Percentiles rank a stretch among this genome's conserved stretches.
Evolutionary conservation across 1,139 yeast genomes (phyloP).

Genomic region (Saccharomycopsis crataegensis): DNA sequence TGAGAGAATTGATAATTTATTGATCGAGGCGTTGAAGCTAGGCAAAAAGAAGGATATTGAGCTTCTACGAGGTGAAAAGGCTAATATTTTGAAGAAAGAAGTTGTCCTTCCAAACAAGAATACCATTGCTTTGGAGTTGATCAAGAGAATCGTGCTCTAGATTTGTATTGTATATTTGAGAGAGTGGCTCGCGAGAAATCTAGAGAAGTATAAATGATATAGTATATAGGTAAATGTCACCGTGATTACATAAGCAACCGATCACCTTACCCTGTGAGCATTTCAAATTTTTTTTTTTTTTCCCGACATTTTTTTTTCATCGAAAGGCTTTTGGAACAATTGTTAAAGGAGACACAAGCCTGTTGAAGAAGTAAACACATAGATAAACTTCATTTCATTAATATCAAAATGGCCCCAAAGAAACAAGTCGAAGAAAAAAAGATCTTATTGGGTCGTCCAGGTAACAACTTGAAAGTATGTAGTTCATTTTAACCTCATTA

Average conservation of each 20-base stretch:
- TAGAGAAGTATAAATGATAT: too few species aligned
- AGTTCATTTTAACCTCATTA: neutral
- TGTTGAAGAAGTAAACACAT: too few species aligned
- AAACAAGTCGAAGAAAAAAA: constrained; percentile 87
- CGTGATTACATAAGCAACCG: too few species aligned
- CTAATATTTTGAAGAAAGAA: neutral
- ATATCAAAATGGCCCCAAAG: constrained; percentile 82
- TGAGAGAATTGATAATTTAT: constrained; percentile 27
- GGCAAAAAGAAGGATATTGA: constrained; percentile 11
- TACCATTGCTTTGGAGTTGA: constrained; percentile 12
- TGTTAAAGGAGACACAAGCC: too few species aligned
- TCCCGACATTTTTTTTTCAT: too few species aligned
- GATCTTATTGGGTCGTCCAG: constrained; percentile 94
- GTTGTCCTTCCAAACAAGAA: constrained; percentile 6
- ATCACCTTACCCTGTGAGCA: too few species aligned
- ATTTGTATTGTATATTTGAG: neutral
- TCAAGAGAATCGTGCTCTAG: constrained; percentile 1
- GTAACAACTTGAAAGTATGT: constrained; percentile 68
- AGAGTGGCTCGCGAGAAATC: too few species aligned
- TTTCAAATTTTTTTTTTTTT: too few species aligned
- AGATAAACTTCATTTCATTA: too few species aligned
- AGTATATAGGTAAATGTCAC: too few species aligned
- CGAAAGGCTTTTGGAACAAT: too few species aligned
- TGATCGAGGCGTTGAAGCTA: constrained; percentile 20
- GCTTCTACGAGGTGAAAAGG: neutral